Evolutionary conservation across 1,139 yeast species (phyloP).

Genomic region (Saccharomyces hybrid): DNA sequence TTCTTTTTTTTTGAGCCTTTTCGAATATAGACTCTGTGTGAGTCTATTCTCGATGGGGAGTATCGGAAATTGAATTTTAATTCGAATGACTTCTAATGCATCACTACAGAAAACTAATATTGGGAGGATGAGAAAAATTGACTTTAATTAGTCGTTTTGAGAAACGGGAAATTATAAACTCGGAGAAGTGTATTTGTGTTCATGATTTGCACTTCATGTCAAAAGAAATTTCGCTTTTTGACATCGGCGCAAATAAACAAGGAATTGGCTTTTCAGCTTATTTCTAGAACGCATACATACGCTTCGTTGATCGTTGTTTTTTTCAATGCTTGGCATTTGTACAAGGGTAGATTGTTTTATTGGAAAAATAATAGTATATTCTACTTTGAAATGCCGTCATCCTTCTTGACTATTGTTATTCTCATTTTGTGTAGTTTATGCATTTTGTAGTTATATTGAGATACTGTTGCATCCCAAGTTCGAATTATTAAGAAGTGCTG

Average conservation of each 20-base stretch:
- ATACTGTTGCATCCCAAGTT: background rate
- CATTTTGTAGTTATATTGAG: constrained; percentile 1
- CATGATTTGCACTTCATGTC: background rate
- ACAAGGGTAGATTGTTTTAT: background rate
- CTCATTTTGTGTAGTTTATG: constrained; percentile 7
- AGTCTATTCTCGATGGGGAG: background rate
- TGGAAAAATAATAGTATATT: background rate
- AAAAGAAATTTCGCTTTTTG: background rate
- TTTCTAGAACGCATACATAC: background rate
- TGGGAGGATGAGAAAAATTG: constrained; percentile 1
- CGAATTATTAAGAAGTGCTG: background rate
- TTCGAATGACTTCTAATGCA: background rate
- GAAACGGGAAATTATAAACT: background rate
- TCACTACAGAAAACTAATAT: constrained; percentile 1
- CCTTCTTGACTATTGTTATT: background rate
- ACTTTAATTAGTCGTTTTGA: background rate
- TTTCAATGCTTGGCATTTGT: background rate
- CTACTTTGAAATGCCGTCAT: background rate
- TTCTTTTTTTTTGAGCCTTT: background rate
- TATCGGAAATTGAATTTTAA: background rate
- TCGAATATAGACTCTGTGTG: background rate
- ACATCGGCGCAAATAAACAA: background rate
- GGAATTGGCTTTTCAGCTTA: background rate
- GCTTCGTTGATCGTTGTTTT: background rate
- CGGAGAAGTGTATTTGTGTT: background rate